A percentile compares a stretch with the other conserved stretches of the same genome.
Conservation (phyloP, 1,284 basidiomycete species). For the Tylopilus orsonianus region DNA sequence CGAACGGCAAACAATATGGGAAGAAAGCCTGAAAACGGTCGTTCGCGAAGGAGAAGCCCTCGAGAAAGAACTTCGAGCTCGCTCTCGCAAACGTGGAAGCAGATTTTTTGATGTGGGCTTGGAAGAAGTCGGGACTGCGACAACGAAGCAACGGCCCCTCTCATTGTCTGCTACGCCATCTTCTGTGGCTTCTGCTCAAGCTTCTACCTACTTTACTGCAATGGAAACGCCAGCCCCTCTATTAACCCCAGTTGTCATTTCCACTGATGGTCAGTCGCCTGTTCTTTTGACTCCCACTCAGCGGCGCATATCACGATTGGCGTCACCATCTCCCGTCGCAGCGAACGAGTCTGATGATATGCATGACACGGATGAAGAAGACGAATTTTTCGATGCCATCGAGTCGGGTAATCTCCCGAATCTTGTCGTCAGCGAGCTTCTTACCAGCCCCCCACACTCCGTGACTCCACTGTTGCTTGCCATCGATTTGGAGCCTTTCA, state of each 20-base stretch:
- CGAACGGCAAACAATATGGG: conserved; percentile 82
- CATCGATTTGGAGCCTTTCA: conserved; percentile 55
- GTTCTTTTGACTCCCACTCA: conserved; percentile 31
- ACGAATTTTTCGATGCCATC: conserved; percentile 98
- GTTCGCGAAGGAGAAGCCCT: conserved; percentile 86
- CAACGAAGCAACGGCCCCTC: conserved; percentile 29
- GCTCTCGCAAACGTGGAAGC: conserved; percentile 58
- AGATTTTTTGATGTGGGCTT: conserved; percentile 42
- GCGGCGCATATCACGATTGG: conserved; percentile 21
- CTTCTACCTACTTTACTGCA: conserved; percentile 24
- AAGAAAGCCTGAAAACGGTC: conserved; percentile 86
- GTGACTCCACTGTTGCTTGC: conserved; percentile 25
- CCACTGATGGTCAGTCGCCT: conserved; percentile 17
- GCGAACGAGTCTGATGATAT: conserved; percentile 43
- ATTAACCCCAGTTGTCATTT: conserved; percentile 1
- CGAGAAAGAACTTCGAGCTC: conserved; percentile 74
- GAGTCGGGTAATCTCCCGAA: conserved; percentile 80
- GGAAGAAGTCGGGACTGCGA: conserved; percentile 25
- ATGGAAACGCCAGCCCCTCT: conserved; percentile 17
- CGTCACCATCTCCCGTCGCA: conserved; percentile 5
- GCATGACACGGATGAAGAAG: conserved; percentile 81
- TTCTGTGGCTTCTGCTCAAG: conserved; percentile 16
- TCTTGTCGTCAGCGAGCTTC: conserved; percentile 64
- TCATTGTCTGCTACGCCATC: conserved; percentile 16
- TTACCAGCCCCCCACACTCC: conserved; percentile 41